Base-by-base conservation (phyloP, 495 filamentous ascomycete genomes). In the Endocarpon pusillum region DNA sequence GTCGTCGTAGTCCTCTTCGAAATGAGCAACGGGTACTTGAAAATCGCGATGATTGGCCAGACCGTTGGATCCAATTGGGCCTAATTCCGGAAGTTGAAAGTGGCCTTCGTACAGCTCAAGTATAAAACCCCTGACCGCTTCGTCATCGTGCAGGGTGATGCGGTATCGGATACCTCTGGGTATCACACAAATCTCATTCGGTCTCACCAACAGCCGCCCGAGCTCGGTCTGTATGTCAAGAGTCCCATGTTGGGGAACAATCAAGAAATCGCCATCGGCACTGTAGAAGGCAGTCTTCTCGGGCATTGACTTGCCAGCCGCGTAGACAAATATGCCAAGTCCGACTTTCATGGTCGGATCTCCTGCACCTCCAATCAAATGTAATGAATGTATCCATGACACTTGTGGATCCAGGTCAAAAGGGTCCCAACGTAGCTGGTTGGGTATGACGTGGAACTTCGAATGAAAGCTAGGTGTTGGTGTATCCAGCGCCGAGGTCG, bases 371-470 rank as follows among this genome's bases (percentile, higher is more conserved):
- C 80, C 83, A 3, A 93, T 62, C 16, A 84, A 61, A 25, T 74
- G 73, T 36, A 94, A 49, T 8, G 78, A 74, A 34, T 81, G 72
- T 12, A 87, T 72, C 64, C 82, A 93, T 51, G 89, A 81, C 1
- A 75, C 69, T 4, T 58, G 66, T 48, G 71, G 62, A 43, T 83
- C 71, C 34, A 77, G 38, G 25, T 91, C 82, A 42, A 93, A 93
- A 4, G 86, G 85, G 43, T 84, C 73, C 86, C 86, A 94, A 25
- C 86, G 77, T 11, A 93, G 59, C 50, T 93, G 86, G 45, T 92
- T 92, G 7, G 86, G 86, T 30, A 76, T 73, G 23, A 73, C 64
- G 44, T 73, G 66, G 21, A 73, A 55, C 44, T 64, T 40, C 38
- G 63, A 53, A 37, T 62, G 54, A 51, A 51, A 6, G 51, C 36